Percentiles rank a stretch among this genome's conserved stretches.
phyloP scores from a whole-genome alignment of 352 stramenopile genomes.

The Globisporangium solare region DNA sequence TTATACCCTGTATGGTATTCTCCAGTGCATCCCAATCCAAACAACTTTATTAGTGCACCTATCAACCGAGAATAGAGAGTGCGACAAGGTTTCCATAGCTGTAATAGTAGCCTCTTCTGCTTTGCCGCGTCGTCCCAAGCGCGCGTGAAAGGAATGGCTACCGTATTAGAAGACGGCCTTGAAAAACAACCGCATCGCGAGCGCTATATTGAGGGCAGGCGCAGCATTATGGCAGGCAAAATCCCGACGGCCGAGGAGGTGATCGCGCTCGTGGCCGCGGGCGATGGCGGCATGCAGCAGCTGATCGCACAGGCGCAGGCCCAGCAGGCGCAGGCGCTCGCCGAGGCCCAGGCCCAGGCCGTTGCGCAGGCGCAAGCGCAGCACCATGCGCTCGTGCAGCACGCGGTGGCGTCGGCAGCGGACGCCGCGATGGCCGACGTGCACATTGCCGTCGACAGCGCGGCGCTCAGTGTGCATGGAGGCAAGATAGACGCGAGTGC shows the following conservation, averaged over 20 bases:
- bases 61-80: background rate
- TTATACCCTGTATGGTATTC: background rate
- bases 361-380: conserved; percentile 9
- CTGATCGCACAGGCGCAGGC: conserved; percentile 52
- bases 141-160: conserved; percentile 8
- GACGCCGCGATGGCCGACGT: conserved; percentile 3
- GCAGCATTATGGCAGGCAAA: conserved; percentile 36
- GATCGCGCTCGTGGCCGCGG: conserved; percentile 48
- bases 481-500: conserved; percentile 4
- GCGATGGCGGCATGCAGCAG: conserved; percentile 42
- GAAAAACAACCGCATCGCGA: conserved; percentile 18
- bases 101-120: background rate
- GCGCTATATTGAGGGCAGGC: conserved; percentile 16
- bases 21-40: background rate
- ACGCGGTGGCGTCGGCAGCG: conserved; percentile 7
- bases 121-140: background rate
- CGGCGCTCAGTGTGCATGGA: conserved; percentile 6
- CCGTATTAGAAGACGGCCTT: conserved; percentile 34
- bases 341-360: conserved; percentile 5
- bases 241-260: conserved; percentile 48
- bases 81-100: background rate
- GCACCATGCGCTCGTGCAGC: conserved; percentile 15
- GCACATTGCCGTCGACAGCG: background rate
- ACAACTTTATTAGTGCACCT: background rate
- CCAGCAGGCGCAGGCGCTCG: conserved; percentile 25